Conservation (phyloP, 495 filamentous ascomycete species). For the Lindgomyces ingoldianus region DNA sequence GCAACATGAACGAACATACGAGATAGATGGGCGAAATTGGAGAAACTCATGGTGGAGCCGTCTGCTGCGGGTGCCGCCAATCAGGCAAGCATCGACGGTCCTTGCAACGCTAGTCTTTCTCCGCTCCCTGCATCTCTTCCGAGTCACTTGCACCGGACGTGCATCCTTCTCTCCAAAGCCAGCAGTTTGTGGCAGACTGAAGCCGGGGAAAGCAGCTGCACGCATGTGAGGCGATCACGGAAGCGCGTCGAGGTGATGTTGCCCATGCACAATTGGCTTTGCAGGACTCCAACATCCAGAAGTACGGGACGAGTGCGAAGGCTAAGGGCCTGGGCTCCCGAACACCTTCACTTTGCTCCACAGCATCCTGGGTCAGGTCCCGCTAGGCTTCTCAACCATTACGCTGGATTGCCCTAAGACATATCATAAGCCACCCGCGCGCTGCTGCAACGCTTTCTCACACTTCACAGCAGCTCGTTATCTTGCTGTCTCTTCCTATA, state of each 20-base stretch:
- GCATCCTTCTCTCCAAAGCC: neutral
- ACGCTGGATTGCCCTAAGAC: conserved; percentile 2
- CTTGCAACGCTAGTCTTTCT: too few species aligned
- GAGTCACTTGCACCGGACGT: neutral
- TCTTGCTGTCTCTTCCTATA: conserved; percentile 16
- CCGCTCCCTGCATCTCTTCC: neutral
- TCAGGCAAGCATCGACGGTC: too few species aligned
- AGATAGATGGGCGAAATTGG: too few species aligned
- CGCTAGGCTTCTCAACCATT: neutral
- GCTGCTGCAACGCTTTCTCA: neutral
- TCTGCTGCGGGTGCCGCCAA: too few species aligned
- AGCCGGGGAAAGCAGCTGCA: neutral
- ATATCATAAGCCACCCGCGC: conserved; percentile 1
- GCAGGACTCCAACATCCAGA: neutral
- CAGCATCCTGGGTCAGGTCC: neutral
- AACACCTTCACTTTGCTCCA: too few species aligned
- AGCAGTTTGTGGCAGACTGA: neutral
- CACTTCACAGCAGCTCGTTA: neutral
- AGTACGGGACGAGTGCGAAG: neutral
- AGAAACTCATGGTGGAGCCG: too few species aligned
- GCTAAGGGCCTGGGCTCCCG: conserved; percentile 11
- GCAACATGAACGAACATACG: too few species aligned
- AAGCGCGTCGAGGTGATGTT: neutral
- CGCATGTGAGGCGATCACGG: neutral
- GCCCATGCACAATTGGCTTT: neutral